Conservation (phyloP, 169 alveolate genomes). For the Plasmodium adleri region DNA sequence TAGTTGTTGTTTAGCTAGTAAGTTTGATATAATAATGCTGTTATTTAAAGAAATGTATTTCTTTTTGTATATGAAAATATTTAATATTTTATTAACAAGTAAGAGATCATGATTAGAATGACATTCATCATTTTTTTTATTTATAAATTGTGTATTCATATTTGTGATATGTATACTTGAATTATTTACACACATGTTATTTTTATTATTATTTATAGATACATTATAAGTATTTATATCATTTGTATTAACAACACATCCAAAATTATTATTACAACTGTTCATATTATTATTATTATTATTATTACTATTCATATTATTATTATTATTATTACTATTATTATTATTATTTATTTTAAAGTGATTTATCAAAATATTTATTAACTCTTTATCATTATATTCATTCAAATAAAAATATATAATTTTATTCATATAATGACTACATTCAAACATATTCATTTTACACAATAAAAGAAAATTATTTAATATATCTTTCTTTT, state of each 20-base stretch:
- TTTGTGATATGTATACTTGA: too few species aligned
- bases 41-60: slow-evolving; percentile 35
- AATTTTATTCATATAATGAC: slow-evolving; percentile 8
- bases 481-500: slow-evolving; percentile 37
- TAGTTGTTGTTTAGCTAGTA: slow-evolving; percentile 42
- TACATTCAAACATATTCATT: slow-evolving; percentile 24
- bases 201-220: too few species aligned
- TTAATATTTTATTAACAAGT: slow-evolving; percentile 44
- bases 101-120: slow-evolving; percentile 5
- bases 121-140: too few species aligned
- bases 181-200: too few species aligned
- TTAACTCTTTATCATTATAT: slow-evolving; percentile 41
- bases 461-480: slow-evolving; percentile 9
- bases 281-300: too few species aligned
- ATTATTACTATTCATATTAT: too few species aligned
- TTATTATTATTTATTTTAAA: slow-evolving; percentile 17
- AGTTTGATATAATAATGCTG: slow-evolving; percentile 34
- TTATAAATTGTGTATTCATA: too few species aligned
- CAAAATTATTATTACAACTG: too few species aligned
- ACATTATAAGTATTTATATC: too few species aligned
- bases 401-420: slow-evolving; percentile 35
- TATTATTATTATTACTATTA: too few species aligned
- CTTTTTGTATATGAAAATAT: slow-evolving; percentile 57
- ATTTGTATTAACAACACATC: too few species aligned
- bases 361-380: slow-evolving; percentile 31